A percentile compares a stretch with the other conserved stretches of the same genome.
Evolutionary conservation across 805 yeast species (phyloP).

Genomic region (Tetrapisispora phaffii): DNA sequence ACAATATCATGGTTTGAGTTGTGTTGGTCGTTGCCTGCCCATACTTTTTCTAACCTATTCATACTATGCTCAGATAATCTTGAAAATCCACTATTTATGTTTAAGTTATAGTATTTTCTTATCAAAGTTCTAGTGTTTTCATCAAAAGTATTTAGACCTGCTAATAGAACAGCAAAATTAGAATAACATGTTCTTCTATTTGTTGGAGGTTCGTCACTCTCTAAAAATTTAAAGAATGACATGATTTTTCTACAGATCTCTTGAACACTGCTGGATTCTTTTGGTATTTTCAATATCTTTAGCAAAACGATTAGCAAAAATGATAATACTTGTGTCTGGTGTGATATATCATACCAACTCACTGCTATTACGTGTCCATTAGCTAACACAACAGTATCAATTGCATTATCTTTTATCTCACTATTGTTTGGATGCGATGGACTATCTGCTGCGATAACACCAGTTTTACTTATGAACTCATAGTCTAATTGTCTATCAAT

Average conservation of each 20-base stretch:
- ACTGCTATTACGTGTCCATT: constrained; percentile 25
- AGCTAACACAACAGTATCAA: constrained; percentile 23
- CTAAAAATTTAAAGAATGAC: constrained; percentile 27
- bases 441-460: constrained; percentile 25
- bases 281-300: constrained; percentile 27
- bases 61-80: constrained; percentile 29
- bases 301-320: constrained; percentile 26
- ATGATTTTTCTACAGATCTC: constrained; percentile 27
- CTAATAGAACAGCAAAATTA: constrained; percentile 29
- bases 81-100: constrained; percentile 22
- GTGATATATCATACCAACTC: constrained; percentile 32
- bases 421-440: constrained; percentile 30
- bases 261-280: constrained; percentile 26
- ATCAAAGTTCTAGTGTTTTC: constrained; percentile 27
- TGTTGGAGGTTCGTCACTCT: constrained; percentile 29
- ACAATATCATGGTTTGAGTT: constrained; percentile 29
- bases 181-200: constrained; percentile 30
- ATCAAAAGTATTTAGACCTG: constrained; percentile 30
- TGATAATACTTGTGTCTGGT: constrained; percentile 30
- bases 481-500: constrained; percentile 28
- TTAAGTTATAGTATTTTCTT: constrained; percentile 23
- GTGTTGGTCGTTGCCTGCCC: constrained; percentile 24
- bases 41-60: constrained; percentile 26
- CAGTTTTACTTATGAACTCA: constrained; percentile 28
- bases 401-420: constrained; percentile 27